Base-by-base conservation (phyloP, 805 yeast genomes). In the Isabelozyma rhagii region DNA sequence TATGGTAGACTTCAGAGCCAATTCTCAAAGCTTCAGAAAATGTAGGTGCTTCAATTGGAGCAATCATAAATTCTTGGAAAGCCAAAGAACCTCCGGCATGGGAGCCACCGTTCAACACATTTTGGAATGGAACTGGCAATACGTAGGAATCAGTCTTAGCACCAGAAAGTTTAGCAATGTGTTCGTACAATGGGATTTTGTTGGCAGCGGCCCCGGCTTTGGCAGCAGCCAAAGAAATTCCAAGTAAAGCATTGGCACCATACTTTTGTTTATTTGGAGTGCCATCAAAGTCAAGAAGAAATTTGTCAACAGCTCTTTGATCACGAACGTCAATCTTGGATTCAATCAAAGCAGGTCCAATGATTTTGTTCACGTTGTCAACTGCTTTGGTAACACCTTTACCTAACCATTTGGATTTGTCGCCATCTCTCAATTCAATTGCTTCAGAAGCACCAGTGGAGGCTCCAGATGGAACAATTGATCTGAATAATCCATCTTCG, bases 51-150 rank as follows among this genome's bases (percentile, higher is more conserved):
- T 41, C 45, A 21, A 31, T 14, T 21, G 64, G 63, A n/a, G 49
- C 59, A 47, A 60, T 60, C 64, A 60, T 57, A 49, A 60, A 60
- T 46, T 60, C 63, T 48, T 60, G 64, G 51, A 60, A 60, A 4
- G 63, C 63, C 21, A 59, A 51, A 15, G 55, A 43, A n/a, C 64
- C 64, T 27, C 64, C 64, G 39, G 64, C 61, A 45, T 60, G 63
- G 9, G 51, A 39, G 18, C 64, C 64, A 28, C 64, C 64, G 52
- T 60, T 60, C 49, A 60, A 52, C 11, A 57, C 61, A 45, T 60
- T 60, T 45, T 53, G 58, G 49, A 60, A 60, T 15, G 64, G 64
- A n/a, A 59, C 60, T 41, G 64, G 64, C 21, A 58, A 43, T 13
- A 60, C 55, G 43, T 25, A 60, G 8, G 44, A 38, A 18, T 44